Conservation (phyloP, 495 filamentous ascomycete genomes). For the Talaromyces trachyspermus region DNA sequence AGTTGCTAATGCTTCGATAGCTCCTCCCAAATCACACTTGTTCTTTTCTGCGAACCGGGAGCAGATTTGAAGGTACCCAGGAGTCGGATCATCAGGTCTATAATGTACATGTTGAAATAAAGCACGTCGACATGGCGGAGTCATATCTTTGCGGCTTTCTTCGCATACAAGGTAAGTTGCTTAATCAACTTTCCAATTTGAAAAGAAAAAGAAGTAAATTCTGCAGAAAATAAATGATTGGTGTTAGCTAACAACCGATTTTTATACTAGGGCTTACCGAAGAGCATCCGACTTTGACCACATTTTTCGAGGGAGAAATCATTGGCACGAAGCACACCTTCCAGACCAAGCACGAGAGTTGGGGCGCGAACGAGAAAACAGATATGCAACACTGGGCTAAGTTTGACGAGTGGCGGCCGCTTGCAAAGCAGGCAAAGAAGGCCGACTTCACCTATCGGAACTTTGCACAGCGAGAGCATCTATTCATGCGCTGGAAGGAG, state of each 20-base stretch:
- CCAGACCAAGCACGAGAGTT: slow-evolving; percentile 77
- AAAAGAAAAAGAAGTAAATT: no score
- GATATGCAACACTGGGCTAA: slow-evolving; percentile 91
- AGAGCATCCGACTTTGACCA: slow-evolving; percentile 92
- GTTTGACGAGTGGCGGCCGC: slow-evolving; percentile 78
- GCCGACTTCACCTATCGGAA: slow-evolving; percentile 66
- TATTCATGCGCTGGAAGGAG: slow-evolving; percentile 99
- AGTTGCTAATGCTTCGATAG: slow-evolving; percentile 23
- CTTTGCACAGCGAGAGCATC: slow-evolving; percentile 70
- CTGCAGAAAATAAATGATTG: no score
- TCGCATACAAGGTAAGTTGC: slow-evolving; percentile 78
- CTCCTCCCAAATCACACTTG: slow-evolving; percentile 53
- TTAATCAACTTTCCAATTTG: neutral
- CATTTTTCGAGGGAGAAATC: slow-evolving; percentile 98
- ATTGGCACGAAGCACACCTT: slow-evolving; percentile 94
- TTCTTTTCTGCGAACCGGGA: slow-evolving; percentile 80
- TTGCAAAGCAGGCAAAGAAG: slow-evolving; percentile 67
- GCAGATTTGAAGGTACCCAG: slow-evolving; percentile 83
- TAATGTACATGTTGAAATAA: slow-evolving; percentile 94
- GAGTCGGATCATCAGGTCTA: slow-evolving; percentile 86
- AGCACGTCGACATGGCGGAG: slow-evolving; percentile 89
- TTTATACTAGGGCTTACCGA: slow-evolving; percentile 70
- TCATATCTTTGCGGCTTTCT: slow-evolving; percentile 95
- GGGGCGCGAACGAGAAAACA: slow-evolving; percentile 88
- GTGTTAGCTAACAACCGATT: neutral